Evolutionary conservation across 352 stramenopile genomes (phyloP), one percentile per base, ranked within the genome.

Genomic region (Hyaloperonospora brassicae): DNA sequence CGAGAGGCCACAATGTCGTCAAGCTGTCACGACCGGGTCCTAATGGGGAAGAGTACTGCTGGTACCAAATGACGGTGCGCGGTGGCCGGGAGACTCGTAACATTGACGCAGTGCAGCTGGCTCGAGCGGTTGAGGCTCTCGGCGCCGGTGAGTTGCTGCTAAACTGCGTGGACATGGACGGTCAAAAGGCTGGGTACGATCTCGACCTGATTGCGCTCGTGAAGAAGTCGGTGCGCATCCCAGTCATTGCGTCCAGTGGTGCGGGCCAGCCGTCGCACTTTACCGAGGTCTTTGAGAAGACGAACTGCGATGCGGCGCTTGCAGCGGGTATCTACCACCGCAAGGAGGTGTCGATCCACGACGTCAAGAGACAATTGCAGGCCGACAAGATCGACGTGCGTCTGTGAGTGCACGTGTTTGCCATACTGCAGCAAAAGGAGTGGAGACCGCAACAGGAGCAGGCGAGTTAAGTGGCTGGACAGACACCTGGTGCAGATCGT

Each of bases 161-260:
- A 6, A 99, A 99, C 68, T 98, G 95, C 62, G 97, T 99, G 54
- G 96, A 99, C 69, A 98, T 98, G 87, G 96, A 99, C 69, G 96
- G 96, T 31, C 95, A 98, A 57, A 88, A 95, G 60, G 79, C 84
- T 30, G 93, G 98, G 1, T 96, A 94, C 50, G 77, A 82, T 34
- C 36, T 84, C 31, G 69, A 84, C 42, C 56, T 93, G 40, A 67
- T 90, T 17, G 53, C 59, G 48, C 66, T 88, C 6, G 82, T 90
- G 31, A 90, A 90, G 62, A 67, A 73, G 17, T 83, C 92, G 24
- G 95, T 99, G 44, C 84, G 72, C 11, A 98, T 99, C 56, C 96
- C 96, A 1, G 95, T 99, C 6, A 95, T 99, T 75, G 96, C 96
- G 10, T 98, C 93, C 48, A 98, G 93, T 59, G 96, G 96, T 30